Conservation (phyloP, 306 rosid genomes). For the Gastrolobium villosum region DNA sequence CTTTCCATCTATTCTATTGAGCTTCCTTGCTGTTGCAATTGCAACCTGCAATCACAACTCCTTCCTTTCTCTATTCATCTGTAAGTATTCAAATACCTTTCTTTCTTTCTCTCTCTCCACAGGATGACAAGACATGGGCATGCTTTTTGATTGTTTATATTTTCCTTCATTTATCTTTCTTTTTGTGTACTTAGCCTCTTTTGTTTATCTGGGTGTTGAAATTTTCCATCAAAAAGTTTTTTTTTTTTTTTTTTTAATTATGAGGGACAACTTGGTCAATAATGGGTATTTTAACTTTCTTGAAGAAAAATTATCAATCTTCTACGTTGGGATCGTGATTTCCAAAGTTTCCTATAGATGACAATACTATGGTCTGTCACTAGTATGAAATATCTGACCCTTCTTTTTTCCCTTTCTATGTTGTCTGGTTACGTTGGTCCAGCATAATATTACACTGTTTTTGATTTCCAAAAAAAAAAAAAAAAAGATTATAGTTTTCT, state of each 20-base stretch:
- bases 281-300: not conserved
- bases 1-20: not conserved
- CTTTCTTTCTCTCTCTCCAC: conserved; percentile 23
- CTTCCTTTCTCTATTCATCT: not conserved
- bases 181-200: conserved; percentile 12
- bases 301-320: conserved; percentile 7
- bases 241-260: not conserved
- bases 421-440: not conserved
- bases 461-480: too few species aligned
- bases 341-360: not conserved
- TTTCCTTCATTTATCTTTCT: conserved; percentile 18
- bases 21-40: conserved; percentile 2
- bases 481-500: not conserved
- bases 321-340: conserved; percentile 31
- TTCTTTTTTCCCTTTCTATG: not conserved
- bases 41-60: not conserved
- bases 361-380: not conserved
- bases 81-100: conserved; percentile 47
- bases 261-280: not conserved
- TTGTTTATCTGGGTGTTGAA: conserved; percentile 39
- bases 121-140: not conserved
- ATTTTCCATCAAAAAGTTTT: not conserved
- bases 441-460: not conserved
- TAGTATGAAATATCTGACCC: not conserved
- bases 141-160: conserved; percentile 21